These are phyloP conservation scores for Gliomastix tumulicola DNA, from an alignment of 2,329 filamentous ascomycete genomes.

Conservation along the genomic window DNA sequence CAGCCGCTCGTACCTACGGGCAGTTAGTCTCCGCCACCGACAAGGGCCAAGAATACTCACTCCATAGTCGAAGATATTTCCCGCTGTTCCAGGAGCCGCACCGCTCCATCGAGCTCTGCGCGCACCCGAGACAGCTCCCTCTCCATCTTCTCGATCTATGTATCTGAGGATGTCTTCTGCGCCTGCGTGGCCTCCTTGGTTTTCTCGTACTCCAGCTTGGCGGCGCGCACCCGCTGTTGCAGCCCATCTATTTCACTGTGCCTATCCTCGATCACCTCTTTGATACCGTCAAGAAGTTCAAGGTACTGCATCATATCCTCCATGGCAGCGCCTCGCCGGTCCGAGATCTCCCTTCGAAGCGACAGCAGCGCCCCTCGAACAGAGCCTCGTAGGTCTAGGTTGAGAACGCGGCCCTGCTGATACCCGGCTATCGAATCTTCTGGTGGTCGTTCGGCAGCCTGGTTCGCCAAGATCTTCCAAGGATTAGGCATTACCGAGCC, in stretches of 20 bases:
- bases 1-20: constrained; percentile 74
- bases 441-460: constrained; percentile 65
- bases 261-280: constrained; percentile 96
- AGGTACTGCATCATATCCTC: constrained; percentile 93
- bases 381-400: constrained; percentile 76
- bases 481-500: constrained; percentile 65
- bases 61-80: constrained; percentile 97
- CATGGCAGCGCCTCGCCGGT: constrained; percentile 72
- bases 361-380: constrained; percentile 72
- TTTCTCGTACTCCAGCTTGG: constrained; percentile 90
- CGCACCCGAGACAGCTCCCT: constrained; percentile 96
- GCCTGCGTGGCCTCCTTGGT: constrained; percentile 80
- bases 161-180: constrained; percentile 81
- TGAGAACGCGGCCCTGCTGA: constrained; percentile 83
- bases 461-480: constrained; percentile 27
- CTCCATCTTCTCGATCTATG: constrained; percentile 98
- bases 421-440: constrained; percentile 80
- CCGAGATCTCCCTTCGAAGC: constrained; percentile 86
- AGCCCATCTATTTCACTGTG: constrained; percentile 85
- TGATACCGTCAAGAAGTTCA: constrained; percentile 87
- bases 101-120: constrained; percentile 71
- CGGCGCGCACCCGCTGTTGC: constrained; percentile 78
- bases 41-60: too few relatives aligned
- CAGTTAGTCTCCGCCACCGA: too few relatives aligned
- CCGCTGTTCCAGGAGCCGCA: constrained; percentile 86